Evolutionary conservation across 2,329 filamentous ascomycete genomes (phyloP).

Genomic region (Hymenoscyphus infarciens): DNA sequence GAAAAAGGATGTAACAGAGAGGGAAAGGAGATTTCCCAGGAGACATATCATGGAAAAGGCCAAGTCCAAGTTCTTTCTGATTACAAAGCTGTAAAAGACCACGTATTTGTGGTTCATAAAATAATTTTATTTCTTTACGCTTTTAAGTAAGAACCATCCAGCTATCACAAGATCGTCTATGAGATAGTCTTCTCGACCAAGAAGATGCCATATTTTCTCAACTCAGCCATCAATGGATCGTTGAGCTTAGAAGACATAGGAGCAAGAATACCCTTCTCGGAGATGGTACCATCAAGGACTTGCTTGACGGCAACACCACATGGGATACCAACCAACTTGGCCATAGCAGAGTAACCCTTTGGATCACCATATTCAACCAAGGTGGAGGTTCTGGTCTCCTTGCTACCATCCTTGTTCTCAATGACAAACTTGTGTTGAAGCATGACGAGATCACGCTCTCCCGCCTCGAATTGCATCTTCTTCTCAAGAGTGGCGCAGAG

Average conservation of each 20-base stretch:
- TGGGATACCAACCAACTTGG: constrained; percentile 73
- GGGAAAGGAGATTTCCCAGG: no score
- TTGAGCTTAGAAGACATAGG: constrained; percentile 71
- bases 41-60: no score
- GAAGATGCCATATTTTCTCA: constrained; percentile 72
- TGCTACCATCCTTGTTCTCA: constrained; percentile 73
- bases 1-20: no score
- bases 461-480: constrained; percentile 85
- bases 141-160: constrained; percentile 1
- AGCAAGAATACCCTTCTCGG: constrained; percentile 70
- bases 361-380: constrained; percentile 79
- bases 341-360: constrained; percentile 78
- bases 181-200: constrained; percentile 64
- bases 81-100: not conserved
- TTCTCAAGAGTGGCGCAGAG: constrained; percentile 83
- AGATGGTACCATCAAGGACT: constrained; percentile 71
- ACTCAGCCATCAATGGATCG: constrained; percentile 69
- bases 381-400: constrained; percentile 75
- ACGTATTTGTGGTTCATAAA: not conserved
- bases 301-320: constrained; percentile 73
- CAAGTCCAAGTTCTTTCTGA: no score
- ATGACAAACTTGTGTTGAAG: constrained; percentile 82
- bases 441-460: constrained; percentile 77
- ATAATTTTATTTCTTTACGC: not conserved
- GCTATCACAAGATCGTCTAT: constrained; percentile 11